phyloP scores from a whole-genome alignment of 2,329 filamentous ascomycete genomes.

The Fusarium torulosum region DNA sequence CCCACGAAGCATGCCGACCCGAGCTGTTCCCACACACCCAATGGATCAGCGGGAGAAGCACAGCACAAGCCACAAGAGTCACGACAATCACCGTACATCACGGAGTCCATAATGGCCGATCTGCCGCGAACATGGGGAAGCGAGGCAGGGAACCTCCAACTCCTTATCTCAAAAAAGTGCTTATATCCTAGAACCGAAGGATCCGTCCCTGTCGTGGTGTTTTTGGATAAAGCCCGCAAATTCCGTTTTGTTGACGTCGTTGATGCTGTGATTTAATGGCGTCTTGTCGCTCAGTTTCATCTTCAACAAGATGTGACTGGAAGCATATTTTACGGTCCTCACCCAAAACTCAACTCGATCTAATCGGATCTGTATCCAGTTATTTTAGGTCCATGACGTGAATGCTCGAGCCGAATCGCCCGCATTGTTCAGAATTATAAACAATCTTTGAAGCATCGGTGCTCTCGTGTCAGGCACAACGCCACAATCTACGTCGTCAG shows the following conservation, averaged over 20 bases:
- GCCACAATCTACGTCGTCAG: slow-evolving; percentile 24
- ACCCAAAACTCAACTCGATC: neutral
- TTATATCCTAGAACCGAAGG: slow-evolving; percentile 36
- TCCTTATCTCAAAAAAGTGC: slow-evolving; percentile 1
- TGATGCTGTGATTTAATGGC: neutral
- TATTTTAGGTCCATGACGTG: slow-evolving; percentile 27
- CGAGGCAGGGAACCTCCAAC: neutral
- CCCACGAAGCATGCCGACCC: slow-evolving; percentile 31
- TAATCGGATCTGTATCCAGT: neutral
- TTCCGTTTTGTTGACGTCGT: slow-evolving; percentile 31
- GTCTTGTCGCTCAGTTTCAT: neutral
- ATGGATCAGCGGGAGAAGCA: slow-evolving; percentile 8
- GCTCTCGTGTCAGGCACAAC: slow-evolving; percentile 12
- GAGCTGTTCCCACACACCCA: slow-evolving; percentile 16
- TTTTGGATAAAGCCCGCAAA: slow-evolving; percentile 28
- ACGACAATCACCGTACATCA: neutral
- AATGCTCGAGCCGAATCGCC: neutral
- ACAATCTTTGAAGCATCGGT: neutral
- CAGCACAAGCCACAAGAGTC: slow-evolving; percentile 1
- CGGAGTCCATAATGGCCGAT: slow-evolving; percentile 37
- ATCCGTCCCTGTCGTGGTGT: too few relatives aligned
- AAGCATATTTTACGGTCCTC: neutral
- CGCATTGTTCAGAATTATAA: neutral
- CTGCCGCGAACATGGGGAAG: slow-evolving; percentile 40
- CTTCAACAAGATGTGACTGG: neutral